These are phyloP conservation scores for Elsinoe australis DNA, from an alignment of 2,329 filamentous ascomycete species.

Conservation along the genomic window DNA sequence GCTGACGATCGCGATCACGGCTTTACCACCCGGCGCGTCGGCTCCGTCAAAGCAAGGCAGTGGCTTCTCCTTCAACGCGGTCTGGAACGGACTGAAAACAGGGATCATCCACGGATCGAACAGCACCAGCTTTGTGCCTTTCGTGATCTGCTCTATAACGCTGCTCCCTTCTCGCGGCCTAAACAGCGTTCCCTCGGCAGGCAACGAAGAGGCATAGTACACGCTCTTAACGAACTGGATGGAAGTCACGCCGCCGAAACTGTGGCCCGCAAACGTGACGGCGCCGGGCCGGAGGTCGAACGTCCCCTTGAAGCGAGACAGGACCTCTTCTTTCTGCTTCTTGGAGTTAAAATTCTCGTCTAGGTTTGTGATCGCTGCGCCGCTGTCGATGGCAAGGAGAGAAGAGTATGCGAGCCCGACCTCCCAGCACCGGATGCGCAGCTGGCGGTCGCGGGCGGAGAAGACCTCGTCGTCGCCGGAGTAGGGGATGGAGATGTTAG, in stretches of 20 bases:
- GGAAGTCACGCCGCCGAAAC: slow-evolving; percentile 67
- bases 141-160: slow-evolving; percentile 59
- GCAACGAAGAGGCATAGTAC: slow-evolving; percentile 51
- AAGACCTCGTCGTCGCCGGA: slow-evolving; percentile 58
- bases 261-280: slow-evolving; percentile 71
- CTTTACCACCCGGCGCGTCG: slow-evolving; percentile 45
- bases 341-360: slow-evolving; percentile 35
- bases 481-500: slow-evolving; percentile 50
- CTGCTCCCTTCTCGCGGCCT: slow-evolving; percentile 48
- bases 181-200: slow-evolving; percentile 50
- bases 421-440: slow-evolving; percentile 73
- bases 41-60: slow-evolving; percentile 56
- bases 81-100: slow-evolving; percentile 54
- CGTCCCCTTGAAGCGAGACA: slow-evolving; percentile 53
- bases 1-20: slow-evolving; percentile 63
- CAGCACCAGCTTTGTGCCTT: slow-evolving; percentile 57
- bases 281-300: slow-evolving; percentile 66
- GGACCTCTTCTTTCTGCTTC: slow-evolving; percentile 35
- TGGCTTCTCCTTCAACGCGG: slow-evolving; percentile 62
- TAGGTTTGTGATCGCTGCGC: slow-evolving; percentile 40
- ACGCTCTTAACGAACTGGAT: slow-evolving; percentile 73
- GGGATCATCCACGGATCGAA: slow-evolving; percentile 79
- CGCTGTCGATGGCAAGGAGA: slow-evolving; percentile 57
- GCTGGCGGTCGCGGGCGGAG: slow-evolving; percentile 59
- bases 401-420: slow-evolving; percentile 63